Base-by-base conservation (phyloP, 768 basidiomycete species). In the Solioccasus polychromus region DNA sequence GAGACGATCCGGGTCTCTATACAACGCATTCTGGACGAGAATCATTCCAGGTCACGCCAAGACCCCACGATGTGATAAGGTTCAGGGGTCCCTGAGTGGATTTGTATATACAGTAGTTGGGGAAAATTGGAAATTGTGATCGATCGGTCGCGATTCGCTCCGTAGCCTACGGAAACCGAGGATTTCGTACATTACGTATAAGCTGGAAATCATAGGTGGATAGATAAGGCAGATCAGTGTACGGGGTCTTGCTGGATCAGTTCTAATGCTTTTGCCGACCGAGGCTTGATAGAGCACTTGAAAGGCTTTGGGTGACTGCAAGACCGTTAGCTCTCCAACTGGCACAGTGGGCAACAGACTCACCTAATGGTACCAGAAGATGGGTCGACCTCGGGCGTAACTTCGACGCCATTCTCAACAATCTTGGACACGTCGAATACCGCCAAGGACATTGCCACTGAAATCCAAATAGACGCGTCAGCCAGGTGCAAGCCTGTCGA, bases 291-390 rank as follows among this genome's bases (percentile, higher is more conserved):
- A 17, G 69, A 61, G 52, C 82, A 83, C 52, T 75, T 73, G 68
- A 80, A 84, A 15, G 82, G 76, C 51, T 75, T 77, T 4, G 81
- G 82, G 51, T 82, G 82, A 57, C 82, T 71, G 42, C 9, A 28
- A 2, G 5, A 25, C 7, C 38, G 8, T 62, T 30, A 57, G 43
- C 14, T 11, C 18, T 20, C 22, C 5, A 2, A 25, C 24, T 18
- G 11, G 31, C 25, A 31, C 30, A 7, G 5, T 4, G 8, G 39
- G 34, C 28, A 28, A 9, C 5, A 11, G 22, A 14, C 42, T 58
- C 52, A 76, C 82, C 82, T 84, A 52, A 85, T 85, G 1, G 82
- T 81, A 17, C 82, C 82, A 10, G 75, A 74, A 10, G 80, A 81
- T 28, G 75, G 75, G 12, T 78, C 79, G 20, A 79, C 66, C 18